Base-by-base conservation (phyloP, 805 yeast species). In the Cyberlindnera maritima region DNA sequence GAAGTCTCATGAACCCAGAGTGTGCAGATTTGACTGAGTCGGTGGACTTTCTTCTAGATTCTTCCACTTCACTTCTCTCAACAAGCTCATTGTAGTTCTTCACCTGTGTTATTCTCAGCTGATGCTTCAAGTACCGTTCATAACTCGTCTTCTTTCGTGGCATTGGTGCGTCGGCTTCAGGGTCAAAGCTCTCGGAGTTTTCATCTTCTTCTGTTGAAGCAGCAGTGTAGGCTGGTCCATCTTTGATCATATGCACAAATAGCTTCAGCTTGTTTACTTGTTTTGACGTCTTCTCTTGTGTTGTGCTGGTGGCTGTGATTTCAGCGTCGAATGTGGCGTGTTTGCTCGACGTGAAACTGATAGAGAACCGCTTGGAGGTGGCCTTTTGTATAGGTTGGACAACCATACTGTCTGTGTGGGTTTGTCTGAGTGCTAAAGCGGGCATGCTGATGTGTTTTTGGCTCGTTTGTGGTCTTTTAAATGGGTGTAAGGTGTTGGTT, bases 161-260 rank as follows among this genome's bases (percentile, higher is more conserved):
- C 42, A 53, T 39, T 14, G 61, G 59, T 4, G 50, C 55, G 11
- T 44, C 49, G 3, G 36, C 46, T 10, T 34, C 39, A 5, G 40
- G 36, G 13, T 48, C 52, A 3, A 15, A 41, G 14, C 36, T 41
- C 5, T 35, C 39, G 1, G 12, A 20, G 3, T 33, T 41, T 8
- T 37, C 40, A 4, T 20, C 35, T 11, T 14, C 37, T 4, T 13
- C 36, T n/a, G 33, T 2, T 9, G 5, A 15, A 3, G 36, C 3
- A 3, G 13, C 29, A 15, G 29, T n/a, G 29, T 23, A 39, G 25
- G 43, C 44, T 20, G 52, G 52, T 0, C 56, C 56, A 26, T 60
- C 65, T 32, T 60, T 55, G 9, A 86, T 86, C 62, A 86, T 85
- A 62, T 85, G 91, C 61, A 86, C 55, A 23, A 48, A 44, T 87